Conservation (phyloP, 2,329 filamentous ascomycete species). For the Diaporthe humulicola region DNA sequence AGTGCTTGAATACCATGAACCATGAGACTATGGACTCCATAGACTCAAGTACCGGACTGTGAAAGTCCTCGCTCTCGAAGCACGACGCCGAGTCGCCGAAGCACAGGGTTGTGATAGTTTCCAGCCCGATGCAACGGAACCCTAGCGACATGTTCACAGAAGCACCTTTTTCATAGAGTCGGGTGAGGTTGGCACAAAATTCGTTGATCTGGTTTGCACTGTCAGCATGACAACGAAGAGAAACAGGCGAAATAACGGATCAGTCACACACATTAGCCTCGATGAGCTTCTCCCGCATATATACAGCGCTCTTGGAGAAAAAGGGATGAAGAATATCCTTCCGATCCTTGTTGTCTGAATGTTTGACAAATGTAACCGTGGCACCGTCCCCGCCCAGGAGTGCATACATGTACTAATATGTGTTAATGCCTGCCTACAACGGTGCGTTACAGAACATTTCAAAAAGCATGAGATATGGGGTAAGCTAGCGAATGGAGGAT, state of each 20-base stretch:
- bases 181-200: neutral
- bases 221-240: neutral
- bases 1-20: conserved; percentile 2
- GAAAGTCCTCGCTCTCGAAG: conserved; percentile 5
- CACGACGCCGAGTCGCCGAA: neutral
- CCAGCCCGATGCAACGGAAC: conserved; percentile 5
- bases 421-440: too few relatives aligned
- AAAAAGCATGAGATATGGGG: too few relatives aligned
- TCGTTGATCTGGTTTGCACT: neutral
- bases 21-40: neutral
- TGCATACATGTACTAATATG: neutral
- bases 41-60: neutral
- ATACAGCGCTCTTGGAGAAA: conserved; percentile 3
- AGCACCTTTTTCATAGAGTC: neutral
- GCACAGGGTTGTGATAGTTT: neutral
- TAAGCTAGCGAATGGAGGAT: too few relatives aligned
- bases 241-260: neutral
- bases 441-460: too few relatives aligned
- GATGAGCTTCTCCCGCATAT: neutral
- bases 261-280: neutral
- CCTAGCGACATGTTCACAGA: conserved; percentile 1
- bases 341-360: neutral
- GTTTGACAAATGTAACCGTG: neutral
- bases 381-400: neutral
- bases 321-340: neutral